These are phyloP conservation scores for Casuarina glauca DNA, from an alignment of 306 rosid species.

Conservation along the genomic window DNA sequence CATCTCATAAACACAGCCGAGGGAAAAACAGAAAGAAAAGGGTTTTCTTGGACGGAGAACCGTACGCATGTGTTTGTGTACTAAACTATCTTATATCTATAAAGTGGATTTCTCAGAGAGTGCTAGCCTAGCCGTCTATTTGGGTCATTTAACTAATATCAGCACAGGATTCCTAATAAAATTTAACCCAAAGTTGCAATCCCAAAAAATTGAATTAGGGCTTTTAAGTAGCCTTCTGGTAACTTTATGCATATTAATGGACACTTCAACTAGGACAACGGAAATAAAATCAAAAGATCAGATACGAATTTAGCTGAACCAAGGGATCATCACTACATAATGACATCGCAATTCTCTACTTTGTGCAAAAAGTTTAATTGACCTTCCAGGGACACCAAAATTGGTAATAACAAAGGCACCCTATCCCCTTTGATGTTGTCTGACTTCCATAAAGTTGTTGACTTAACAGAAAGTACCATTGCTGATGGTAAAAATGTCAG, in stretches of 20 bases:
- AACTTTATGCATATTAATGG: background rate
- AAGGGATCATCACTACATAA: background rate
- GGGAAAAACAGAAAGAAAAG: background rate
- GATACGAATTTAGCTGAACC: background rate
- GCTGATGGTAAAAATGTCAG: background rate
- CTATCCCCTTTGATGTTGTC: background rate
- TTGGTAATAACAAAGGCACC: background rate
- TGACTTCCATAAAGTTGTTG: background rate
- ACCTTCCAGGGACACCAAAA: background rate
- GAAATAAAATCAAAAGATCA: background rate
- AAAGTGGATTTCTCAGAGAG: background rate
- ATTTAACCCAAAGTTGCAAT: background rate
- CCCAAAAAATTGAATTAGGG: no score
- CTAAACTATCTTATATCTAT: background rate
- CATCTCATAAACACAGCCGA: background rate
- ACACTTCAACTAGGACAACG: background rate
- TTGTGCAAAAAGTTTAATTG: background rate
- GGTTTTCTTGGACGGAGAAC: background rate
- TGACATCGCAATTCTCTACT: background rate
- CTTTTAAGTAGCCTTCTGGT: background rate
- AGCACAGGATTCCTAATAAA: background rate
- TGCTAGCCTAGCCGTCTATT: background rate
- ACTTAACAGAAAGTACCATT: background rate
- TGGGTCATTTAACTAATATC: background rate
- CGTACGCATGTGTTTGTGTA: background rate